Conservation (phyloP, 371 early-diverging fungal species). For the Choanephora cucurbitarum region DNA sequence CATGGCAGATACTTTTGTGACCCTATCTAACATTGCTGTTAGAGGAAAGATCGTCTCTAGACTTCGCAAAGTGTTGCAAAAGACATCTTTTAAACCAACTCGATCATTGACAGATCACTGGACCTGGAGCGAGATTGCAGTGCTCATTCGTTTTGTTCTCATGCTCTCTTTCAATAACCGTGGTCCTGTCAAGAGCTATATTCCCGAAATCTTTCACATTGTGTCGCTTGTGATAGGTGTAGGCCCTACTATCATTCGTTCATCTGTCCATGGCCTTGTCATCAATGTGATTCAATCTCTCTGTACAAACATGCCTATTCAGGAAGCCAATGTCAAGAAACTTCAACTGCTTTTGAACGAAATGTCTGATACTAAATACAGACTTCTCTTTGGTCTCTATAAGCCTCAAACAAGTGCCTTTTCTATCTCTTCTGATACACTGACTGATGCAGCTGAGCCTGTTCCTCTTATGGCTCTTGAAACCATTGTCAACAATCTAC, state of each 20-base stretch:
- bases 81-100: conserved; percentile 77
- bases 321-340: conserved; percentile 62
- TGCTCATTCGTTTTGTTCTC: conserved; percentile 82
- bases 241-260: conserved; percentile 82
- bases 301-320: conserved; percentile 74
- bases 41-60: conserved; percentile 81
- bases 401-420: conserved; percentile 74
- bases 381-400: conserved; percentile 79
- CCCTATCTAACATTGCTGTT: conserved; percentile 80
- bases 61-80: conserved; percentile 71
- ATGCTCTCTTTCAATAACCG: conserved; percentile 91
- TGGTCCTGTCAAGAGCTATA: conserved; percentile 68
- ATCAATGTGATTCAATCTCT: conserved; percentile 89
- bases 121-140: conserved; percentile 88
- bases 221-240: conserved; percentile 81
- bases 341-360: conserved; percentile 64
- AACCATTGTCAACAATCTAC: conserved; percentile 74
- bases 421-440: conserved; percentile 62
- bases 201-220: conserved; percentile 88
- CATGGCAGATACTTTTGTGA: conserved; percentile 85
- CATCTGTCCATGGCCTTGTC: conserved; percentile 90
- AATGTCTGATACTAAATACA: conserved; percentile 77
- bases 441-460: conserved; percentile 68
- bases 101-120: conserved; percentile 77
- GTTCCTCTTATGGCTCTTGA: conserved; percentile 78